Evolutionary conservation across 768 basidiomycete genomes (phyloP).

Genomic region (Pisolithus tinctorius): DNA sequence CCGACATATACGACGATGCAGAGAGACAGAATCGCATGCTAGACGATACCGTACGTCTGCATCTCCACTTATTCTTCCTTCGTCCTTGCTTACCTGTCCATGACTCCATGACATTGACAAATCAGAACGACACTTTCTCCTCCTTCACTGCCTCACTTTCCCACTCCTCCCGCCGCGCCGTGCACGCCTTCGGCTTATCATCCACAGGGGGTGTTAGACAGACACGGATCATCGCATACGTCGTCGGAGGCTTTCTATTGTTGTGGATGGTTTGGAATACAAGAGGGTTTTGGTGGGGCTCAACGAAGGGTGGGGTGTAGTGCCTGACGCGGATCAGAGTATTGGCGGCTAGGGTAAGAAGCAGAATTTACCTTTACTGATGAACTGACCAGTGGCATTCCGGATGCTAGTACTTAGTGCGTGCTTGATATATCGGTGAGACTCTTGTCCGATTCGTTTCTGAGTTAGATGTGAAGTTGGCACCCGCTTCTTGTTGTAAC

Average conservation of each 20-base stretch:
- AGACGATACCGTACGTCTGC: constrained; percentile 59
- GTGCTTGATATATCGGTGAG: too few species aligned
- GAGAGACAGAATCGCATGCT: constrained; percentile 76
- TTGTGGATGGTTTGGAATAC: constrained; percentile 54
- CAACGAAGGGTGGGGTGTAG: constrained; percentile 10
- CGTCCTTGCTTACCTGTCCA: neutral
- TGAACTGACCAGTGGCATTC: too few species aligned
- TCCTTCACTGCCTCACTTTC: constrained; percentile 56
- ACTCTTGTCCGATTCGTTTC: too few species aligned
- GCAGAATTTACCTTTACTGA: too few species aligned
- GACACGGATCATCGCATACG: constrained; percentile 57
- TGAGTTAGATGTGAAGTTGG: too few species aligned
- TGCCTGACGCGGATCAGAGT: neutral
- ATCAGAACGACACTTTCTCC: constrained; percentile 59
- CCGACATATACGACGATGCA: constrained; percentile 78
- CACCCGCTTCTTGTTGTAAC: too few species aligned
- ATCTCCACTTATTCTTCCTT: neutral
- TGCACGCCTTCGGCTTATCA: constrained; percentile 62
- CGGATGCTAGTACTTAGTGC: too few species aligned
- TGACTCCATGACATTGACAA: neutral
- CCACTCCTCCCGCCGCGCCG: constrained; percentile 63
- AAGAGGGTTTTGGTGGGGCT: constrained; percentile 40
- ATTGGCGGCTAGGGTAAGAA: too few species aligned
- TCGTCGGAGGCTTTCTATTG: constrained; percentile 46
- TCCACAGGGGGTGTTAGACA: constrained; percentile 61